These are phyloP conservation scores for Filobasidium wieringae DNA, from an alignment of 768 basidiomycete species.

Conservation along the genomic window DNA sequence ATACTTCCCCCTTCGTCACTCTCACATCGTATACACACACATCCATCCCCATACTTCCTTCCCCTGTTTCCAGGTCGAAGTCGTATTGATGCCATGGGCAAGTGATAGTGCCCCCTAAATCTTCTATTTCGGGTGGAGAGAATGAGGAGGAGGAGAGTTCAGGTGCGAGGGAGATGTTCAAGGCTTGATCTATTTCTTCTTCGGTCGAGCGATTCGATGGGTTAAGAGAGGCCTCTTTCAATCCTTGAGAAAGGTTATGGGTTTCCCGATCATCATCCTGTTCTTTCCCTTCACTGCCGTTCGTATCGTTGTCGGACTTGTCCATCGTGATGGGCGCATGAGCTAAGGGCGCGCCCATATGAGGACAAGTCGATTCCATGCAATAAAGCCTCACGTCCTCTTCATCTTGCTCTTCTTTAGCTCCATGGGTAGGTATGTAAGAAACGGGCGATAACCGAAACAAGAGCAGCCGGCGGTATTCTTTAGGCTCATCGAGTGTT, in stretches of 20 bases:
- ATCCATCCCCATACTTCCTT: constrained; percentile 22
- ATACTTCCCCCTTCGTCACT: constrained; percentile 20
- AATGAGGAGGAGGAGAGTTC: background rate
- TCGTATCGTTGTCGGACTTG: constrained; percentile 35
- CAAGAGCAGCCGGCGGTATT: constrained; percentile 24
- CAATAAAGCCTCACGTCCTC: constrained; percentile 48
- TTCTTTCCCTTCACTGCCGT: background rate
- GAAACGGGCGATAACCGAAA: constrained; percentile 15
- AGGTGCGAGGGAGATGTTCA: background rate
- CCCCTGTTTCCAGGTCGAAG: constrained; percentile 14
- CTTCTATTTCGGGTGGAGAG: background rate
- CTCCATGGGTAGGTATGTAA: background rate
- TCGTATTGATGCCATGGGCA: constrained; percentile 35
- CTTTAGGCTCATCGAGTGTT: constrained; percentile 14
- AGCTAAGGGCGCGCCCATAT: constrained; percentile 66
- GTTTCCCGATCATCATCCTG: background rate
- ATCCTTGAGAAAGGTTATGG: too few species aligned
- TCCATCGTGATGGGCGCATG: constrained; percentile 66
- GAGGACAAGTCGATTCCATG: constrained; percentile 71
- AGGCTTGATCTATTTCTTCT: constrained; percentile 6
- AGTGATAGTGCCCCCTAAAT: constrained; percentile 4
- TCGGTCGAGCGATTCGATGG: constrained; percentile 25
- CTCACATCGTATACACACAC: constrained; percentile 27
- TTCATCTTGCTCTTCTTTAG: background rate
- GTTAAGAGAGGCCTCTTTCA: too few species aligned